These are phyloP conservation scores for Fusarium veterinarium DNA, from an alignment of 2,329 filamentous ascomycete species.

Conservation along the genomic window DNA sequence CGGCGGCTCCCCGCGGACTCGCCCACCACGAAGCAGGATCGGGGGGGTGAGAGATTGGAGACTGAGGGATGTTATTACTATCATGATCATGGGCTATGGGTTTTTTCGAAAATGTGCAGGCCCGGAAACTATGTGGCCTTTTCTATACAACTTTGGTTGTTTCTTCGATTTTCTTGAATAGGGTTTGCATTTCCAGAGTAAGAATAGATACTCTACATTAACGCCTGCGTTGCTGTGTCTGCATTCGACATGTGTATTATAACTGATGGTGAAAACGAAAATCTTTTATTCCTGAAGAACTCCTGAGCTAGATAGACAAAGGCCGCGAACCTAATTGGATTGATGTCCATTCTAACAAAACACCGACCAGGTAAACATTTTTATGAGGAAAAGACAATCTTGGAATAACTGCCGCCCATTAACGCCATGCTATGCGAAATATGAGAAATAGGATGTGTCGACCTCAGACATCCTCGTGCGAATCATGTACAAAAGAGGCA, in stretches of 20 bases:
- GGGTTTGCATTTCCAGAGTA: slow-evolving; percentile 38
- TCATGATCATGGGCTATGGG: slow-evolving; percentile 46
- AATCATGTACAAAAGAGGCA: slow-evolving; percentile 16
- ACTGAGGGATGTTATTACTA: slow-evolving; percentile 30
- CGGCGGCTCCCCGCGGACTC: slow-evolving; percentile 17
- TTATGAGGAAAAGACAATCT: neutral
- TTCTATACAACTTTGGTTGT: slow-evolving; percentile 34
- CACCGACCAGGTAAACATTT: neutral
- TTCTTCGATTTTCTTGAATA: slow-evolving; percentile 40
- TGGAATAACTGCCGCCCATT: slow-evolving; percentile 1
- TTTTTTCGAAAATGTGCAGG: slow-evolving; percentile 38
- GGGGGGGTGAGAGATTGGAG: slow-evolving; percentile 26
- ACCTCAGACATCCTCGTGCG: slow-evolving; percentile 32
- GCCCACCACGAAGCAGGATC: slow-evolving; percentile 11
- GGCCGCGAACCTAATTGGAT: neutral
- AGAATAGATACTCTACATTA: slow-evolving; percentile 33
- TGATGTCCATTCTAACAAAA: slow-evolving; percentile 2
- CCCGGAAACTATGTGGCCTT: slow-evolving; percentile 31
- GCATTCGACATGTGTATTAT: neutral
- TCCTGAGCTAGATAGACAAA: neutral
- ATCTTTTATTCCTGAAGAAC: neutral
- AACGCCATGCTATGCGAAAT: slow-evolving; percentile 44
- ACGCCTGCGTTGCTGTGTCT: neutral
- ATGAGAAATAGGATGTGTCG: neutral
- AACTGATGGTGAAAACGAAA: neutral